Evolutionary conservation across 2,329 filamentous ascomycete species (phyloP).

Genomic region (Colletotrichum euphorbiae): DNA sequence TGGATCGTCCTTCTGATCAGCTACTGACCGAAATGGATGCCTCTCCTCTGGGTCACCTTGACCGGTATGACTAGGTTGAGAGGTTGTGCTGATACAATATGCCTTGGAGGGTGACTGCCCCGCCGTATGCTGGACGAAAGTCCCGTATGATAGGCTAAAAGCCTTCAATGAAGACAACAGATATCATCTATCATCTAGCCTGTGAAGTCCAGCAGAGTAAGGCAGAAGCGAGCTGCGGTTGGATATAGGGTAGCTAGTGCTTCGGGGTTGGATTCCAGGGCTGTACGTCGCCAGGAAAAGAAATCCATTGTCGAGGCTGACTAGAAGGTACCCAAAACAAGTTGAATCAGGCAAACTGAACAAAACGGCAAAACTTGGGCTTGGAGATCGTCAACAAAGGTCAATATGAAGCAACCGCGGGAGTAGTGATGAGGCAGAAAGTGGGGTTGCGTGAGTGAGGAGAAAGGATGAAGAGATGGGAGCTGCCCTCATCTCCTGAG

Average conservation of each 20-base stretch:
- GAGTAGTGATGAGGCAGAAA: constrained; percentile 1
- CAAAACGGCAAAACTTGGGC: background rate
- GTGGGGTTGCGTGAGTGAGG: constrained; percentile 18
- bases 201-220: background rate
- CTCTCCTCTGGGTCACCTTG: constrained; percentile 12
- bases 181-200: background rate
- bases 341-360: background rate
- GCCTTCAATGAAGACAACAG: constrained; percentile 4
- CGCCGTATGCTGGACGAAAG: background rate
- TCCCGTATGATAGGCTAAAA: background rate
- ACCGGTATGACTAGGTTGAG: constrained; percentile 24
- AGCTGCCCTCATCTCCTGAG: constrained; percentile 17
- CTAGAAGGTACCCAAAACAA: no score
- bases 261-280: background rate
- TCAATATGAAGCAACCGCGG: background rate
- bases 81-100: background rate
- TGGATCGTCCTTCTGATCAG: background rate
- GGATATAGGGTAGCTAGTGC: background rate
- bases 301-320: no score
- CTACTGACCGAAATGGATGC: constrained; percentile 18
- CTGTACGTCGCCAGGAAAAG: background rate
- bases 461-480: constrained; percentile 9
- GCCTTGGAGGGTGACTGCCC: constrained; percentile 15
- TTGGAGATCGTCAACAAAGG: background rate
- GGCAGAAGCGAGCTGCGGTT: background rate